Conservation (phyloP, 345 rosid species). For the Salix brachista region DNA sequence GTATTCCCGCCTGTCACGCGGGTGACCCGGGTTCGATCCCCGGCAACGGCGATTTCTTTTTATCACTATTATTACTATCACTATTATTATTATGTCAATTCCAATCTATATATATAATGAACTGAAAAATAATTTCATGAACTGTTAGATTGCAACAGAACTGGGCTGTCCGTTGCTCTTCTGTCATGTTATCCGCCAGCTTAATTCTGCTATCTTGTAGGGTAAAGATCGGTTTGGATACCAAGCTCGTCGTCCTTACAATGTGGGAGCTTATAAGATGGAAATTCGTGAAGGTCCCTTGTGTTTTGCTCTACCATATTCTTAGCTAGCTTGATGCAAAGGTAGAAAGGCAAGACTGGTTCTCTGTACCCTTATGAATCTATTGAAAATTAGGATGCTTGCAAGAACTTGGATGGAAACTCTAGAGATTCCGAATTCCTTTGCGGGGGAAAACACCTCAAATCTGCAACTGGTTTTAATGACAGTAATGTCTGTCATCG, state of each 20-base stretch:
- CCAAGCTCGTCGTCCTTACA: constrained; percentile 59
- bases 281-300: constrained; percentile 57
- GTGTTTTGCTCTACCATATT: not conserved
- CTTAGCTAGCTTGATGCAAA: constrained; percentile 1
- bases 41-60: constrained; percentile 60
- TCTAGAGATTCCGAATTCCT: no score
- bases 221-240: constrained; percentile 90
- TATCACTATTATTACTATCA: not conserved
- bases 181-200: not conserved
- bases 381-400: no score
- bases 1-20: constrained; percentile 94
- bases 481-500: no score
- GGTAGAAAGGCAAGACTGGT: not conserved
- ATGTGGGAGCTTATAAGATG: constrained; percentile 52
- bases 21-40: constrained; percentile 98
- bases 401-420: no score
- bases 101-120: not conserved
- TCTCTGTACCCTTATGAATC: no score
- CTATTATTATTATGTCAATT: no score
- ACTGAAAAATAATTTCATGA: not conserved
- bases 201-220: constrained; percentile 29
- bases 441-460: no score
- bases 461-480: no score
- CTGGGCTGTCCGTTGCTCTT: not conserved
- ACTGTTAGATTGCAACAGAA: not conserved